Conservation (phyloP, 192 early-diverging fungal species). For the Coemansia sp. region DNA sequence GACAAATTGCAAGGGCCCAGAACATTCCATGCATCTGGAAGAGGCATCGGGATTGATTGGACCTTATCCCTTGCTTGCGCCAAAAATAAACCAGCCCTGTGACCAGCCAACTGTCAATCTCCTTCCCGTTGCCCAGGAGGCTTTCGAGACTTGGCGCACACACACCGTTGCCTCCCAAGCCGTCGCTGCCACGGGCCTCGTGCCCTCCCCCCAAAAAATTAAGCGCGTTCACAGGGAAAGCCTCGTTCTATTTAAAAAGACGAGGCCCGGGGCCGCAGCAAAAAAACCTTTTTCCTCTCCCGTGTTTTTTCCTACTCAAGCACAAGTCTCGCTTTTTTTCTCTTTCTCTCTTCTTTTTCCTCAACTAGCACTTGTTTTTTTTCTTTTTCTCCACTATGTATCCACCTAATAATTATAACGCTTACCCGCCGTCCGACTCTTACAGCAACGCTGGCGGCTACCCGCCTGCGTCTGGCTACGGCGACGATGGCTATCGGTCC, state of each 20-base stretch:
- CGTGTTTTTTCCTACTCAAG: neutral
- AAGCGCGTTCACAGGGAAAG: neutral
- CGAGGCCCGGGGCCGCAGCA: conserved; percentile 1
- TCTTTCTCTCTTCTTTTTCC: neutral
- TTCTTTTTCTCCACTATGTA: conserved; percentile 10
- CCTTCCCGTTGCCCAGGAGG: neutral
- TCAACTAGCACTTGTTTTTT: neutral
- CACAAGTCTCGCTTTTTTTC: neutral
- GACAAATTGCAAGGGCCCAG: neutral
- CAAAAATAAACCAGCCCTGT: neutral
- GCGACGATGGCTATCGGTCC: conserved; percentile 2
- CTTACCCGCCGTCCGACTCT: neutral
- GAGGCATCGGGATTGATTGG: neutral
- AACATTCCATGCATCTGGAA: neutral
- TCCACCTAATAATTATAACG: conserved; percentile 15
- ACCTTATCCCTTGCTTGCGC: neutral
- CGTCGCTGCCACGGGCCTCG: neutral
- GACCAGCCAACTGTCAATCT: neutral
- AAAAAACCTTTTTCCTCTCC: neutral
- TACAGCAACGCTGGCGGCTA: conserved; percentile 12
- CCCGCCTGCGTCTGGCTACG: conserved; percentile 6
- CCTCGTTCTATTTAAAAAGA: neutral
- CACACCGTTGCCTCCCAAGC: neutral
- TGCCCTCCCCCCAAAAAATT: neutral
- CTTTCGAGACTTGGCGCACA: neutral